Conservation (phyloP, 805 yeast genomes). For the Candida sanyiensis region DNA sequence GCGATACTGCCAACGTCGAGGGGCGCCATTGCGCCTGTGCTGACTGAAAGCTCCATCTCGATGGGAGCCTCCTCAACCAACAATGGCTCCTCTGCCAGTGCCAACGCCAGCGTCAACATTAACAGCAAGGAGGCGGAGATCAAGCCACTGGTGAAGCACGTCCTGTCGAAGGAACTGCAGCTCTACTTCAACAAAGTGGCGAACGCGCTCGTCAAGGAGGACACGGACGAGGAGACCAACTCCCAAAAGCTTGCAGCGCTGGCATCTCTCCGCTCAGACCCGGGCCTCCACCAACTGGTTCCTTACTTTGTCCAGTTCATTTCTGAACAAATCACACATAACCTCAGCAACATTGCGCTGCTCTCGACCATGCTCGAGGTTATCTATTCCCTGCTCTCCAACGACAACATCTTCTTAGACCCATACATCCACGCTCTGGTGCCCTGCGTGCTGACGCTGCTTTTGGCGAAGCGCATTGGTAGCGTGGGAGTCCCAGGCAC, state of each 20-base stretch:
- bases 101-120: slow-evolving; percentile 3
- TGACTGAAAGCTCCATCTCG: slow-evolving; percentile 37
- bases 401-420: slow-evolving; percentile 81
- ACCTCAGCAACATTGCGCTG: slow-evolving; percentile 63
- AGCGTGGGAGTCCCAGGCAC: slow-evolving; percentile 21
- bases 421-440: slow-evolving; percentile 94
- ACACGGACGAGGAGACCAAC: slow-evolving; percentile 34
- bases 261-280: slow-evolving; percentile 79
- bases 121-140: slow-evolving; percentile 46
- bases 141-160: slow-evolving; percentile 91
- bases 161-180: slow-evolving; percentile 88
- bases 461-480: slow-evolving; percentile 88
- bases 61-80: slow-evolving; percentile 26
- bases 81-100: slow-evolving; percentile 10
- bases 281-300: slow-evolving; percentile 92
- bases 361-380: slow-evolving; percentile 85
- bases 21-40: slow-evolving; percentile 72
- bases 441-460: slow-evolving; percentile 91
- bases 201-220: slow-evolving; percentile 61
- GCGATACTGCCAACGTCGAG: slow-evolving; percentile 70
- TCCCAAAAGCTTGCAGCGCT: slow-evolving; percentile 73
- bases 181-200: slow-evolving; percentile 88
- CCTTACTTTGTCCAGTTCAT: slow-evolving; percentile 96
- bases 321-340: slow-evolving; percentile 91
- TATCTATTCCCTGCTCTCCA: slow-evolving; percentile 75